A percentile compares a stretch with the other conserved stretches of the same genome.
phyloP scores from a whole-genome alignment of 2,329 filamentous ascomycete genomes.

The Ceratocystis cacaofunesta region DNA sequence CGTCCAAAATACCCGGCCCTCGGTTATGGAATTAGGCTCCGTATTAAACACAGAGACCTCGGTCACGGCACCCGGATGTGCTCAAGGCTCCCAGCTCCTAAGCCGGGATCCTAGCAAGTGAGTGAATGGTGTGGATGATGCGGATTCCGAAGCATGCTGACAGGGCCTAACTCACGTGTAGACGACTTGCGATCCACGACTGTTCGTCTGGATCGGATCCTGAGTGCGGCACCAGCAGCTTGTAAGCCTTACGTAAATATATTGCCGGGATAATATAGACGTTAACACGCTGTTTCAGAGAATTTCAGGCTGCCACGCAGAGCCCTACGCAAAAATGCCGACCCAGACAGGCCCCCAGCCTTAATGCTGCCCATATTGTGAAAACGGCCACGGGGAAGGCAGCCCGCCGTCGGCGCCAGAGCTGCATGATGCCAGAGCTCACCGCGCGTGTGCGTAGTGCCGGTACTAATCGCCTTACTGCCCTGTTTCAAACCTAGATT shows the following conservation, averaged over 20 bases:
- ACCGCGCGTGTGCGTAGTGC: not conserved
- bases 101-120: not conserved
- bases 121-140: not conserved
- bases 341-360: not conserved
- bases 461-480: not conserved
- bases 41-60: not conserved
- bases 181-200: not conserved
- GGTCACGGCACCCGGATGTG: not conserved
- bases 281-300: no score
- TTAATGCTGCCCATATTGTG: not conserved
- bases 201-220: not conserved
- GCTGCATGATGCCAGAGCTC: not conserved
- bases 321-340: not conserved
- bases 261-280: not conserved
- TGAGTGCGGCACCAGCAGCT: not conserved
- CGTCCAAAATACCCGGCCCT: not conserved
- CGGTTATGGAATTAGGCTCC: not conserved
- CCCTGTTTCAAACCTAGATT: not conserved
- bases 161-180: not conserved
- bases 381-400: not conserved
- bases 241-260: not conserved
- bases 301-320: not conserved
- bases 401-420: not conserved
- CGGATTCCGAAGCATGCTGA: not conserved
- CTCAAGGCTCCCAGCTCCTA: not conserved